Evolutionary conservation across 2,329 filamentous ascomycete species (phyloP), one percentile per base, ranked within the genome.

Genomic region (Exophiala oligosperma): DNA sequence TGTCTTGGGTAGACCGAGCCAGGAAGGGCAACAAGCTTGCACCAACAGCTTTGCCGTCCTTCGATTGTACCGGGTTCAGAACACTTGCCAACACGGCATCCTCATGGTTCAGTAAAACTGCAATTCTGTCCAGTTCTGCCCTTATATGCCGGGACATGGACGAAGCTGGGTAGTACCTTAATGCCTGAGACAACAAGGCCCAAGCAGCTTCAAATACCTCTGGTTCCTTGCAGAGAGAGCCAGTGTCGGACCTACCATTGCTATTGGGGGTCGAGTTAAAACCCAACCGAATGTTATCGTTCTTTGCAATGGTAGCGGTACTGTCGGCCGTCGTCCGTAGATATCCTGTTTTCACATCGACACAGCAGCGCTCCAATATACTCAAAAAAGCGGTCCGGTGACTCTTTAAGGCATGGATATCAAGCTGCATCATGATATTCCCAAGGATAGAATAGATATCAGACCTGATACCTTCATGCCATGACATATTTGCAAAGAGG

Each of bases 21-120:
- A 97, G 76, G 67, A 96, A 89, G 0, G 93, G 92, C 49, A 96
- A 74, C 49, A 96, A 87, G 71, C 88, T 94, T 28, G 89, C 81
- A 60, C 86, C 84, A 52, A 84, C 82, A 40, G 76, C 77, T 63
- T 84, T 79, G 43, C 87, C 83, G 69, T 86, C 81, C 68, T 83
- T 77, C 68, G 86, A 78, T 62, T 85, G 76, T 72, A 86, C 84
- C 0, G 91, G 90, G 72, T 94, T 91, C 59, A 97, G 77, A 11
- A 95, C 86, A 71, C 91, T 93, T 4, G 91, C 85, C 9, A 94
- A 69, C 82, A 97, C 90, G 43, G 89, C 88, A 32, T 86, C 79
- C 69, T 85, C 86, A 71, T 87, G 81, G 59, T 81, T 80, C 4
- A 80, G 83, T 23, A 96, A 76, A 56, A 96, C 88, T 21, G 91